phyloP scores from a whole-genome alignment of 2,329 filamentous ascomycete genomes.

The Fusarium dlaminii region DNA sequence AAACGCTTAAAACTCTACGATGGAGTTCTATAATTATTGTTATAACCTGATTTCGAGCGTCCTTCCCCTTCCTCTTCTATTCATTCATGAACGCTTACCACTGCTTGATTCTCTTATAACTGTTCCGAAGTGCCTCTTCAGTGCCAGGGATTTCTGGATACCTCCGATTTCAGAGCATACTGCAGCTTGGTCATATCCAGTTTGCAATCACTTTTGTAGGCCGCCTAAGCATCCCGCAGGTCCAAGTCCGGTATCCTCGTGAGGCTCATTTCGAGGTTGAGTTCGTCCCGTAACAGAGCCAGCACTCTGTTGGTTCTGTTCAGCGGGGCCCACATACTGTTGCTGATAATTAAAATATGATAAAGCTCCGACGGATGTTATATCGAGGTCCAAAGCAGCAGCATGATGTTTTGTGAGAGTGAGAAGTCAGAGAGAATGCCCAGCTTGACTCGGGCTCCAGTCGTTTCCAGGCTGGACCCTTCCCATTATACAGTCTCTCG shows the following conservation, averaged over 20 bases:
- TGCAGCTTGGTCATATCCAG: slow-evolving; percentile 38
- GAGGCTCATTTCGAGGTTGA: not conserved
- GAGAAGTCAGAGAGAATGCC: not conserved
- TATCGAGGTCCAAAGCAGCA: not conserved
- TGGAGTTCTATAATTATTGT: not conserved
- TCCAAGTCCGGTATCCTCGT: not conserved
- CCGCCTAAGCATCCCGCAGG: not conserved
- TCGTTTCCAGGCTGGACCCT: not conserved
- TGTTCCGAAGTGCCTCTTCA: not conserved
- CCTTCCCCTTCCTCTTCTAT: not conserved
- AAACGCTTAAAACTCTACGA: not conserved
- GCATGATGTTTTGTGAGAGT: not conserved
- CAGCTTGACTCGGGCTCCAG: too few species aligned
- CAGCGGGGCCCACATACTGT: slow-evolving; percentile 56
- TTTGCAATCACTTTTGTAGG: slow-evolving; percentile 55
- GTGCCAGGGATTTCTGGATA: not conserved
- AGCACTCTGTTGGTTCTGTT: not conserved
- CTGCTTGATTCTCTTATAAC: not conserved
- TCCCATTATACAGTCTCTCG: not conserved
- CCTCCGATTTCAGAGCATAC: not conserved
- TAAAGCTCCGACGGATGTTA: not conserved
- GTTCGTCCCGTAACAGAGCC: not conserved
- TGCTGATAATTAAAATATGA: not conserved
- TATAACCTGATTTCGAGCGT: too few species aligned
- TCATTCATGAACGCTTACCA: too few species aligned